Evolutionary conservation across 192 early-diverging fungal species (phyloP).

Genomic region (Gryganskiella cystojenkinii): DNA sequence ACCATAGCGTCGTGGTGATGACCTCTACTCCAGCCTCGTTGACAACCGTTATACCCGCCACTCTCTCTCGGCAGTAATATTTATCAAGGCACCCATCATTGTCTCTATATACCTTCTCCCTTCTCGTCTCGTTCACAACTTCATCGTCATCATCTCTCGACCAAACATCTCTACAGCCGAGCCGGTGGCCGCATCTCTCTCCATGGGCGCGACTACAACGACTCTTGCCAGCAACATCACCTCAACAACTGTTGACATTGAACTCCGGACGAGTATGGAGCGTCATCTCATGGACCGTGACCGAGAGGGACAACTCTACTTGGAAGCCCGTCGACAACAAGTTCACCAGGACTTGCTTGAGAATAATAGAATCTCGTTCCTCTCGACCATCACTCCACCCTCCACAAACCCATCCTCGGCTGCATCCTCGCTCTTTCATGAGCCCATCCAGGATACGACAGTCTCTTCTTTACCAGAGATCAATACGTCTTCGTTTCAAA

Average conservation of each 20-base stretch:
- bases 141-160: background rate
- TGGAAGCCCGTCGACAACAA: slow-evolving; percentile 39
- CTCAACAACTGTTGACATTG: slow-evolving; percentile 27
- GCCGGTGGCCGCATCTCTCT: background rate
- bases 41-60: no score
- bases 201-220: no score
- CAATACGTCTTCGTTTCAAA: no score
- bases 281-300: slow-evolving; percentile 47
- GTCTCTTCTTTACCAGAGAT: no score
- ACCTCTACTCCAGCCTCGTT: background rate
- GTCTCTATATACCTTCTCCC: background rate
- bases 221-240: slow-evolving; percentile 1
- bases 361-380: slow-evolving; percentile 45
- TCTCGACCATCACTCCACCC: slow-evolving; percentile 53
- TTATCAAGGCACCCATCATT: background rate
- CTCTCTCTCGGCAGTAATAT: background rate
- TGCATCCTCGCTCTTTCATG: slow-evolving; percentile 42
- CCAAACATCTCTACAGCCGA: background rate
- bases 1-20: no score
- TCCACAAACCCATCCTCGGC: slow-evolving; percentile 37
- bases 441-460: background rate
- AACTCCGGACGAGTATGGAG: slow-evolving; percentile 42
- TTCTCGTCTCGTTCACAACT: background rate
- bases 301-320: slow-evolving; percentile 42
- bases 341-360: slow-evolving; percentile 25